Conservation (phyloP, 352 stramenopile genomes). For the Peronospora farinosa region DNA sequence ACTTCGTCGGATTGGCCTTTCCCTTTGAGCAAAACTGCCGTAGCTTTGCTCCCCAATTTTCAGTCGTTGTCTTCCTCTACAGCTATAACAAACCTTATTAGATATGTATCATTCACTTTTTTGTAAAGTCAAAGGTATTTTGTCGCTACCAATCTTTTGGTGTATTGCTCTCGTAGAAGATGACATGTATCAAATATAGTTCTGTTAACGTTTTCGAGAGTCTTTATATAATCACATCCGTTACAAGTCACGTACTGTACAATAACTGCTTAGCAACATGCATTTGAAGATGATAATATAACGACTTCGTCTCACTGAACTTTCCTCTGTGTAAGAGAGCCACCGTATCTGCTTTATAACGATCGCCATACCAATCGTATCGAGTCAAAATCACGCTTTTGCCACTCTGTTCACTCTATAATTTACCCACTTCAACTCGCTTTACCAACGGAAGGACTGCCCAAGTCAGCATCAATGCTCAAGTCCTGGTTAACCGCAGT, state of each 20-base stretch:
- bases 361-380: neutral
- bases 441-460: neutral
- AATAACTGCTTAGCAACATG: neutral
- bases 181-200: neutral
- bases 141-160: too few relatives aligned
- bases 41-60: too few relatives aligned
- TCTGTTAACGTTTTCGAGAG: too few relatives aligned
- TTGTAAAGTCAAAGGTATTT: too few relatives aligned
- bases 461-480: neutral
- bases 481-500: slow-evolving; percentile 6
- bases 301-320: neutral
- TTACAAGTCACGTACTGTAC: neutral
- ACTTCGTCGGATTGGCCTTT: too few relatives aligned
- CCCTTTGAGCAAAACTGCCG: too few relatives aligned
- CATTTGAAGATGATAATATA: neutral
- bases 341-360: neutral
- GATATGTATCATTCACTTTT: too few relatives aligned
- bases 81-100: too few relatives aligned
- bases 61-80: too few relatives aligned
- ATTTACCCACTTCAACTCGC: slow-evolving; percentile 1
- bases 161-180: neutral
- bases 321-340: neutral
- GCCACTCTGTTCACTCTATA: slow-evolving; percentile 1
- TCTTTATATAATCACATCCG: neutral
- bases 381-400: neutral